Evolutionary conservation across 495 filamentous ascomycete species (phyloP).

Genomic region (Tuber umbilicatum): DNA sequence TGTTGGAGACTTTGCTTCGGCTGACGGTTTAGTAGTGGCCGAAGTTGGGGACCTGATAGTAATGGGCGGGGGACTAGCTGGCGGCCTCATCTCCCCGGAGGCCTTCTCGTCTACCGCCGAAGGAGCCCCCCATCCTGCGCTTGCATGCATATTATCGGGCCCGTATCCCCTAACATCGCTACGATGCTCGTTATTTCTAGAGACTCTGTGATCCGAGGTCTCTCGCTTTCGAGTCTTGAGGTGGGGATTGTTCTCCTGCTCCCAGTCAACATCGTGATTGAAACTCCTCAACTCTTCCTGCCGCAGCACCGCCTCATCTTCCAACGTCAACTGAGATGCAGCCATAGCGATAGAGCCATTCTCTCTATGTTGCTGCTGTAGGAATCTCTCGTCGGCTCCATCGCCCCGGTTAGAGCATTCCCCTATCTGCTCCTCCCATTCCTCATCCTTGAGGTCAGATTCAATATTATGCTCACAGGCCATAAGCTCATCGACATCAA

Average conservation of each 20-base stretch:
- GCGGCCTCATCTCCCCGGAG: neutral
- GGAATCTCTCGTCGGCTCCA: conserved; percentile 20
- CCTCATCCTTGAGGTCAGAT: conserved; percentile 51
- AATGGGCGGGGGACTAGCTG: neutral
- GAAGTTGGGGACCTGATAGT: neutral
- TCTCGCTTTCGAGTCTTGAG: conserved; percentile 54
- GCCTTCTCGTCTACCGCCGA: neutral
- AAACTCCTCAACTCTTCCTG: conserved; percentile 64
- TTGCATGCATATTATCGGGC: conserved; percentile 51
- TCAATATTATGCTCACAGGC: conserved; percentile 44
- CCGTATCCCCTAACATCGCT: conserved; percentile 74
- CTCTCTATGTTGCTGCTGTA: conserved; percentile 48
- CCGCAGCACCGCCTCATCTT: conserved; percentile 57
- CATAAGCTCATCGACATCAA: conserved; percentile 86
- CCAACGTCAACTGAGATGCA: conserved; percentile 50
- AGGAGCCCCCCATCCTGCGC: conserved; percentile 5
- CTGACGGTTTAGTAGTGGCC: neutral
- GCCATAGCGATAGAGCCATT: neutral
- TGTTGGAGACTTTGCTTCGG: neutral
- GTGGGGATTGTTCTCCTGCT: conserved; percentile 58
- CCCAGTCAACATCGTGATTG: conserved; percentile 76
- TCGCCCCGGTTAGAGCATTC: conserved; percentile 21
- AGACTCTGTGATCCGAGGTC: conserved; percentile 59
- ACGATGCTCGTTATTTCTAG: conserved; percentile 57
- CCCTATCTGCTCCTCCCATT: conserved; percentile 46